Evolutionary conservation across 306 rosid genomes (phyloP).

Genomic region (Gillenia trifoliata): DNA sequence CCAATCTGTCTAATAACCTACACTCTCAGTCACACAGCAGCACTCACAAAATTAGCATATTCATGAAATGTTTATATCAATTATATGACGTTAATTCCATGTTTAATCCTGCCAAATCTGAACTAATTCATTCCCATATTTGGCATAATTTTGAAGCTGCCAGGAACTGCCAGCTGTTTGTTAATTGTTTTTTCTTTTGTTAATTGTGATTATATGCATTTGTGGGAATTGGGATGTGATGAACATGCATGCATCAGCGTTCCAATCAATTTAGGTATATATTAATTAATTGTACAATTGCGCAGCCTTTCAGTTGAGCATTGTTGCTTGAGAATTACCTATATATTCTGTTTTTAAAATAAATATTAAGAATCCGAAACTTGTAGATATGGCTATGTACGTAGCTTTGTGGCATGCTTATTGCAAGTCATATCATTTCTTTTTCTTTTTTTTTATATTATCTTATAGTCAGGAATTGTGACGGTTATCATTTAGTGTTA

Average conservation of each 20-base stretch:
- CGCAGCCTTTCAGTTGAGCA: slow-evolving; percentile 8
- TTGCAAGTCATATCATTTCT: not conserved
- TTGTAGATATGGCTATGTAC: not conserved
- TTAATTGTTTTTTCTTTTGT: not conserved
- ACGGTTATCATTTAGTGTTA: not conserved
- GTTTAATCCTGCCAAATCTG: not conserved
- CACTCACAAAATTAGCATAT: not conserved
- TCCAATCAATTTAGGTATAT: slow-evolving; percentile 25
- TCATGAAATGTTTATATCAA: not conserved
- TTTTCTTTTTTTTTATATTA: not conserved
- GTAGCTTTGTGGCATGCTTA: not conserved
- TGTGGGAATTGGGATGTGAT: not conserved
- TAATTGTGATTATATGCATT: not conserved
- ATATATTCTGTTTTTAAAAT: not conserved
- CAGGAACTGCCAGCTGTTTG: not conserved
- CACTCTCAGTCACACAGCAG: not conserved
- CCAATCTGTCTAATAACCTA: not conserved
- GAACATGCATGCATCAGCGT: not conserved
- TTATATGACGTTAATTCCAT: not conserved
- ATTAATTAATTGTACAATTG: not conserved
- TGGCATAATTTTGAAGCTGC: not conserved
- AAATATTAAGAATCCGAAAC: not conserved
- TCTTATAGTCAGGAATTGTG: not conserved
- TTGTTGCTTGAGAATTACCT: not conserved
- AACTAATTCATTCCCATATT: not conserved